A percentile compares a stretch with the other conserved stretches of the same genome.
These are phyloP conservation scores for Tylopilus rubrobrunneus DNA, from an alignment of 768 basidiomycete genomes.

Conservation along the genomic window DNA sequence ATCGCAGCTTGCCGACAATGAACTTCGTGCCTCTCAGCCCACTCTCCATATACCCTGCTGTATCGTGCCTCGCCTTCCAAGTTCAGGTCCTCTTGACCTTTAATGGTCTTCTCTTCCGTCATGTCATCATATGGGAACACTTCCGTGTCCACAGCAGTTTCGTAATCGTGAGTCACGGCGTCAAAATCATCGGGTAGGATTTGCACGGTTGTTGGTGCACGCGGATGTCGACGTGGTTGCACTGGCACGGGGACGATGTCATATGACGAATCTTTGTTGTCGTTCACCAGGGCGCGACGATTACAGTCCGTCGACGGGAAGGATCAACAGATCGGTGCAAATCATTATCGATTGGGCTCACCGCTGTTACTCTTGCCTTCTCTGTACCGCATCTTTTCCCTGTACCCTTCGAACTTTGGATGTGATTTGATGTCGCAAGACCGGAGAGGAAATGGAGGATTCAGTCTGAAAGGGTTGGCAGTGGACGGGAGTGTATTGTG, in stretches of 20 bases:
- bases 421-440: constrained; percentile 1
- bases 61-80: constrained; percentile 15
- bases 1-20: constrained; percentile 20
- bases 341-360: constrained; percentile 13
- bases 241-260: constrained; percentile 25
- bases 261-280: constrained; percentile 29
- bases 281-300: background rate
- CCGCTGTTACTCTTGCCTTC: constrained; percentile 28
- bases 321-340: constrained; percentile 13
- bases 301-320: constrained; percentile 9
- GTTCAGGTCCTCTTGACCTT: constrained; percentile 5
- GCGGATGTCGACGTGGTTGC: constrained; percentile 22
- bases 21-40: constrained; percentile 28
- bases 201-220: constrained; percentile 32
- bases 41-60: constrained; percentile 31
- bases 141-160: constrained; percentile 26
- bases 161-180: constrained; percentile 27
- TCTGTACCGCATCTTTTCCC: constrained; percentile 21
- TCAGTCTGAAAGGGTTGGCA: background rate
- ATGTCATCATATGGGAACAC: constrained; percentile 20
- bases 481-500: background rate
- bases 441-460: background rate
- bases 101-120: constrained; percentile 20
- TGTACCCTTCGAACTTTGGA: background rate
- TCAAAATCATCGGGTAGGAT: constrained; percentile 30